Evolutionary conservation across 2,329 filamentous ascomycete species (phyloP), one percentile per base, ranked within the genome.

Genomic region (Trichoderma pleuroti): DNA sequence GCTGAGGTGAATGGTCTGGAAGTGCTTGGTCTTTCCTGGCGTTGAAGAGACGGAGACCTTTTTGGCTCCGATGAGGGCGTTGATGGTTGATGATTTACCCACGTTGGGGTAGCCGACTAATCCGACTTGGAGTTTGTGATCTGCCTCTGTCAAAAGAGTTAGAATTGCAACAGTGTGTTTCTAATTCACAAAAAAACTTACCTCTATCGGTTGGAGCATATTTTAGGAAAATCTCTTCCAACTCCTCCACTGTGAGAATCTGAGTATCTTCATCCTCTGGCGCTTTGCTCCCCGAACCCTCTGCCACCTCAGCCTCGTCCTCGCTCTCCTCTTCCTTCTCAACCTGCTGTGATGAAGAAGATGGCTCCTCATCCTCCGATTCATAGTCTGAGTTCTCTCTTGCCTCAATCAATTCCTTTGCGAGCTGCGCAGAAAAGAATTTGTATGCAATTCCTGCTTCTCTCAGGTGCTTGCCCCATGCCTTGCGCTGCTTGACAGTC

Each of bases 31-130:
- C 84, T 99, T 99, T 80, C 96, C 96, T 5, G 96, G 96, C 1
- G 96, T 99, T 16, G 95, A 92, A 18, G 96, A 99, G 49, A 99
- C 97, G 0, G 95, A 98, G 7, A 99, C 96, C 83, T 98, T 99
- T 85, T 98, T 99, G 69, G 96, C 91, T 64, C 97, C 97, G 71
- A 98, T 94, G n/a, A 99, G 88, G 54, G 96, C 95, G 84, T 99
- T 99, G 86, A 99, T 99, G 18, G 96, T 99, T 62, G 94, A 98
- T 1, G 97, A 99, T 84, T 99, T 99, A 83, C 96, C 96, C 73
- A 99, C 96, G 83, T 99, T 99, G 77, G 96, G 96, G 82, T 99
- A 99, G 71, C 96, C 96, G 46, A 99, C 96, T 24, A 99, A 86
- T 76, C 96, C 96, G 75, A 99, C 96, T 74, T 93, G 90, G 5